These are phyloP conservation scores for Trichoderma sp. DNA, from an alignment of 2,329 filamentous ascomycete species.

Conservation along the genomic window DNA sequence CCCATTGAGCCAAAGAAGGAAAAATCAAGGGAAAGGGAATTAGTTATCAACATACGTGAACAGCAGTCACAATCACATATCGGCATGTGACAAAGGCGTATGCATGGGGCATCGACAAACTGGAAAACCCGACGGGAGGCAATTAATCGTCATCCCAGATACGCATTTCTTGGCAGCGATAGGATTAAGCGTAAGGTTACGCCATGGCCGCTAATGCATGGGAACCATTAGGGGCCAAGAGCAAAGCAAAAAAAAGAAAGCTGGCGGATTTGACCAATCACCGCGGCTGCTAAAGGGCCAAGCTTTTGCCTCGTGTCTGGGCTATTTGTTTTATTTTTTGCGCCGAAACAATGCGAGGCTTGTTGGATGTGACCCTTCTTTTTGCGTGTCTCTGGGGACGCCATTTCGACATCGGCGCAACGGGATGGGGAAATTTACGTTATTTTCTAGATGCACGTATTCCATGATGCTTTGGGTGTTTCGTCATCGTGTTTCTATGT, in stretches of 20 bases:
- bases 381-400: neutral
- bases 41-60: neutral
- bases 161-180: conserved; percentile 15
- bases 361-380: neutral
- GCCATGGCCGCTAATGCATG: conserved; percentile 15
- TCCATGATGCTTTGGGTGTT: neutral
- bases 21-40: neutral
- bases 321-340: neutral
- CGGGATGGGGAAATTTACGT: neutral
- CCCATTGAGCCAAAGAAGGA: neutral
- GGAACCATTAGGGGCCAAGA: neutral
- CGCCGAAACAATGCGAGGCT: neutral
- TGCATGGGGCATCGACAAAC: neutral
- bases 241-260: neutral
- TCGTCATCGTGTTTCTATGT: no score
- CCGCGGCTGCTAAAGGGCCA: neutral
- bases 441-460: neutral
- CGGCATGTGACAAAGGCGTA: neutral
- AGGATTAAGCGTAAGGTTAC: conserved; percentile 18
- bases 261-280: neutral
- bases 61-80: neutral
- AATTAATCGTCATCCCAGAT: conserved; percentile 1
- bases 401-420: neutral
- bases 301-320: neutral
- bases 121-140: neutral